A percentile compares a stretch with the other conserved stretches of the same genome.
These are phyloP conservation scores for Discostella stelligeroides DNA, from an alignment of 108 stramenopile genomes.

Conservation along the genomic window DNA sequence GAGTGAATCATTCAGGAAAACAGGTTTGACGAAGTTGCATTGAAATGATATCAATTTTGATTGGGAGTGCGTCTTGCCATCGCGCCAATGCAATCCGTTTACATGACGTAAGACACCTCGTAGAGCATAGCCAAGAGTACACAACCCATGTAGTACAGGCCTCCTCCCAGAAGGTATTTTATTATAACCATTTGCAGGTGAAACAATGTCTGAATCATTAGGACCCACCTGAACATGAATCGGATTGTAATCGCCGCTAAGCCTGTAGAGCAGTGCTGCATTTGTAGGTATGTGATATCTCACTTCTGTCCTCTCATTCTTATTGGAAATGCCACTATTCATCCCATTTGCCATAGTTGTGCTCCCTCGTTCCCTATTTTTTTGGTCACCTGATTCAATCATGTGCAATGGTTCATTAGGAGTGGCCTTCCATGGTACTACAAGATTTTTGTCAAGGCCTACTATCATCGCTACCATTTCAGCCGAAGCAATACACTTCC, in stretches of 20 bases:
- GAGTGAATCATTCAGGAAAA: conserved; percentile 63
- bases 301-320: background rate
- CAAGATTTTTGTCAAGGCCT: conserved; percentile 48
- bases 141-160: conserved; percentile 88
- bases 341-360: conserved; percentile 21
- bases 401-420: background rate
- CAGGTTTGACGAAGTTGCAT: conserved; percentile 67
- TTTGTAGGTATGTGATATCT: conserved; percentile 51
- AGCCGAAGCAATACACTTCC: conserved; percentile 50
- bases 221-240: conserved; percentile 73
- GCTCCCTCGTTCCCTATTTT: conserved; percentile 9
- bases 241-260: conserved; percentile 91
- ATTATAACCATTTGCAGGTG: conserved; percentile 33
- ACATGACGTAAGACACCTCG: conserved; percentile 57
- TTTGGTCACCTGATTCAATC: background rate
- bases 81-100: background rate
- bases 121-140: conserved; percentile 75
- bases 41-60: conserved; percentile 29
- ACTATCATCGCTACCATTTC: conserved; percentile 66
- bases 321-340: background rate
- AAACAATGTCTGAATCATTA: conserved; percentile 24
- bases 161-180: too few relatives aligned
- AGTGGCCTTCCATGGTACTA: conserved; percentile 37
- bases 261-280: conserved; percentile 85
- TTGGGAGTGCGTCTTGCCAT: background rate